Evolutionary conservation across 1,139 yeast genomes (phyloP), one percentile per base, ranked within the genome.

Genomic region (Magnusiomyces ingens): DNA sequence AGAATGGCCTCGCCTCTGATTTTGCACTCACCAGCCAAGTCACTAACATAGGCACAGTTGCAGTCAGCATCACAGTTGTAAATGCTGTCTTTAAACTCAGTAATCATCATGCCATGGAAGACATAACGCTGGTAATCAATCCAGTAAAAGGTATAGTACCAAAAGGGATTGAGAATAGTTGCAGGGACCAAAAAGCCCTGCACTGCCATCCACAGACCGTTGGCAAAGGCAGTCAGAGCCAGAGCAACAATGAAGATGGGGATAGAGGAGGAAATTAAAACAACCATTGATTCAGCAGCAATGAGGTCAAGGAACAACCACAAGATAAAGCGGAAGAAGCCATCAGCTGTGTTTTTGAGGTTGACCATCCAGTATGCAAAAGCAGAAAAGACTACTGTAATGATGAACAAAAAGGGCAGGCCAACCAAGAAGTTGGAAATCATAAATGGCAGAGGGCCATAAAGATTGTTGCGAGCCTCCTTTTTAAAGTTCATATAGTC

Each of bases 181-280:
- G 67, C 58, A 8, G 70, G 61, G 2, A 73, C 76, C 51, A 71
- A 59, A 50, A 71, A 71, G 4, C 77, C 76, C 41, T 75, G 76
- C 12, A 74, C 75, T 12, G 73, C 68, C 74, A 73, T 75, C 75
- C 77, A 75, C 49, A 75, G 66, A 6, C 76, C 75, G 56, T 73
- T 73, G 38, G 71, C 65, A 58, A 73, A 73, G 1, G 76, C 76
- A 1, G 74, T 70, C 18, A 72, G 59, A 0, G 76, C 75, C 54
- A 73, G 64, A 2, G 75, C 65, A 47, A 71, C 68, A 10, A 73
- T 76, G 58, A 72, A 73, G 35, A 67, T 64, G 4, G 76, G 75
- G 54, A 69, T 62, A 10, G 71, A 15, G 3, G 73, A 63, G 3
- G 75, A 62, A 13, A 73, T 60, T 43, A 72, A 64, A 3, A 72